Base-by-base conservation (phyloP, 208 protist species). In the Trypanosoma conorhini region DNA sequence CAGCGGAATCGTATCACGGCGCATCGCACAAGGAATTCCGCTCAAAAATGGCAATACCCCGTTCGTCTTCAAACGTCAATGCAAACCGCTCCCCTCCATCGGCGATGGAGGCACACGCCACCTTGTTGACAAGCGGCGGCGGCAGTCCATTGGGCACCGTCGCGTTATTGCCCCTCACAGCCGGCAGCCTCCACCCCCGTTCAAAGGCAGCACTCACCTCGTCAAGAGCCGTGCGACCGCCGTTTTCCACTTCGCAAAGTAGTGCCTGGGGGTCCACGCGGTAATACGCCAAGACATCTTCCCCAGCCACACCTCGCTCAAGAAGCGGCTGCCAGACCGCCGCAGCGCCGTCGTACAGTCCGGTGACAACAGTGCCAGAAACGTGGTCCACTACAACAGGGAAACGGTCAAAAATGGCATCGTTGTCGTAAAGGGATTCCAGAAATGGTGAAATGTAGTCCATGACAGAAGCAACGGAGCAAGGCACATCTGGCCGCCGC, bases 321-420 rank as follows among this genome's bases (percentile, higher is more conserved):
- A 74, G 70, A 21, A 96, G 77, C 12, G 91, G 91, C 74, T 94
- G 91, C 89, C 91, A 96, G 28, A 94, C 89, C 12, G 89, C 83
- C 12, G 90, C 91, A 3, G 87, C 89, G 15, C 86, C 83, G 66
- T 93, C 89, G 68, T 96, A 96, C 19, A 94, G 67, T 3, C 91
- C 91, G 13, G 91, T 96, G 61, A 94, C 78, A 13, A 96, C 87
- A 19, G 84, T 91, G 26, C 79, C 70, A 0, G 85, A 89, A 3
- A 86, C 75, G 64, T 94, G 80, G 67, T 96, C 91, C 17, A 94
- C 87, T 0, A 79, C 88, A 42, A 94, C 59, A 0, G 89, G 81
- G 76, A 94, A 94, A 46, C 87, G 82, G 67, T 96, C 91, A 74
- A 94, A 96, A 64, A 96, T 94, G 58, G 70, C 78, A 74, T 96